Evolutionary conservation across 2,329 filamentous ascomycete species (phyloP), one percentile per base, ranked within the genome.

Genomic region (Neofusicoccum laricinum): DNA sequence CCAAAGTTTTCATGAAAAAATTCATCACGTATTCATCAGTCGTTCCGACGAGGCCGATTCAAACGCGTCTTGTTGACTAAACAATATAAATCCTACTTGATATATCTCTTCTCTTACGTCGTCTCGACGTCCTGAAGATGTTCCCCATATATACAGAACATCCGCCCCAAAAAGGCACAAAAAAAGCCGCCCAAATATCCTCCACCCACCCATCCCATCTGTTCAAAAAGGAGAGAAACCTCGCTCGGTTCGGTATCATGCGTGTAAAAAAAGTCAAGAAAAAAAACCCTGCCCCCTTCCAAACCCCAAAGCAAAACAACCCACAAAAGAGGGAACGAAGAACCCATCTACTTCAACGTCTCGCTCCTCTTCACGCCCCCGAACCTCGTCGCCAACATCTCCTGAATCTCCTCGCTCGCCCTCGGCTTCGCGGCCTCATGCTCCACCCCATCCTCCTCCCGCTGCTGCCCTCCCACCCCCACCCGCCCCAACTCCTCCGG

Each of bases 401-500:
- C 64, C 10, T 65, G 64, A 49, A 65, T 65, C 48, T 65, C 64
- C 48, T 61, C 19, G 11, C 64, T 65, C 8, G 36, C 53, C 38
- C 45, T 50, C 19, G 12, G 11, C 36, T 38, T 32, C 12, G 11
- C 25, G 15, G 6, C 17, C 40, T 10, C 30, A 2, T 19, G 25
- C 48, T 36, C 34, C 8, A n/a, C n/a, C n/a, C n/a, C n/a, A n/a
- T 36, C 50, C 34, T 12, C 46, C 21, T 12, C 30, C 30, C 21
- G 12, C 43, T 43, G 34, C 21, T 15, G n/a, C 2, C 17, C 19
- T 4, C 34, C 7, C 40, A 43, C 66, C 8, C 30, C 34, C 41
- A 10, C 15, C 17, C 25, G 66, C 45, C 65, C 53, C 49, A 65
- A 17, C 15, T 64, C 69, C 34, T 66, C 68, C 1, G 59, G 69